Base-by-base conservation (phyloP, 129 eudicot species). In the Pittosporum tobira region DNA sequence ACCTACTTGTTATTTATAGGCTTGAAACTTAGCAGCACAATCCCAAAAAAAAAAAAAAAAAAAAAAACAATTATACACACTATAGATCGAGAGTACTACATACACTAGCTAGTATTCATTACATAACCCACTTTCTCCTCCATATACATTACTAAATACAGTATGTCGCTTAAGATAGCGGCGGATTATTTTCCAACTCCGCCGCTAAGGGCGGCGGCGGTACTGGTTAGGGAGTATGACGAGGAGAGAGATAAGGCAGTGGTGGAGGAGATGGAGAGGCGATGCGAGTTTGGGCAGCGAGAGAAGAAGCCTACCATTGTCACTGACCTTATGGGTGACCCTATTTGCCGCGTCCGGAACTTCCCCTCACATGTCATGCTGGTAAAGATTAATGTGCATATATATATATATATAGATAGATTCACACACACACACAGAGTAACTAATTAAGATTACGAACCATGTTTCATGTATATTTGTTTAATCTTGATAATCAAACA, bases 301-400 rank as follows among this genome's bases (percentile, higher is more conserved):
- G 80, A 75, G 14, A 60, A 57, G 12, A 57, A 79, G 61, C 73
- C 75, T 11, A 55, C 83, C 1, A 61, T 83, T n/a, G 66, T 83
- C 47, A 83, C 91, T 25, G 77, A 79, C 71, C 75, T 61, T 63
- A 56, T 79, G 80, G 91, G 83, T 10, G 91, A 83, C 67, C 91
- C 91, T 20, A 49, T 73, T 57, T 61, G 73, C 34, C 71, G 91
- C 19, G 64, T 83, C 20, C 77, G 83, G 27, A 60, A 72, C 44
- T 66, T 65, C 59, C 53, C 74, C 0, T 24, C 51, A 6, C 78
- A 66, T 23, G 44, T 79, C 42, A 83, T 83, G 91, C 50, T 83
- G 85, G 91, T 83, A 79, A 42, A 15, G 9, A 37, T 9, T 4
- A 37, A 37, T 37, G 9, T 37, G 9, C 9, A 37, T 2, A 37